A percentile compares a stretch with the other conserved stretches of the same genome.
These are phyloP conservation scores for Murraya paniculata DNA, from an alignment of 345 rosid genomes.

Conservation along the genomic window DNA sequence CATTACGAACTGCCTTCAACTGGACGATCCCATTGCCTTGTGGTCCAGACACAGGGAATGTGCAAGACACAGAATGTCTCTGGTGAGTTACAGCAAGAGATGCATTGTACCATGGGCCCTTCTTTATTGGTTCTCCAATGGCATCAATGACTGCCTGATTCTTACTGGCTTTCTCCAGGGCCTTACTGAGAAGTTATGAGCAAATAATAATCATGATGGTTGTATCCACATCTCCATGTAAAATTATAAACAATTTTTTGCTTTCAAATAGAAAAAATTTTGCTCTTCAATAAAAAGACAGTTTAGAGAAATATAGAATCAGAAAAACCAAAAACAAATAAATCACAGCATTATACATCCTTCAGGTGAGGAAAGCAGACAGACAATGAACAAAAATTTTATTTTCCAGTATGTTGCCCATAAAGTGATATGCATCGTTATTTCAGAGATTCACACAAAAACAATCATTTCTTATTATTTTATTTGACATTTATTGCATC, in stretches of 20 bases:
- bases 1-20: constrained; percentile 80
- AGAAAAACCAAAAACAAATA: not conserved
- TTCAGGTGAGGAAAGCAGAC: not conserved
- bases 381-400: not conserved
- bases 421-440: not conserved
- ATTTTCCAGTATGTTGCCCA: not conserved
- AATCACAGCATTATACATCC: not conserved
- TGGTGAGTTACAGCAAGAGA: constrained; percentile 91
- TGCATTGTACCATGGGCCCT: constrained; percentile 97
- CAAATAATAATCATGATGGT: not conserved
- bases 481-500: not conserved
- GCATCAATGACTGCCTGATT: constrained; percentile 68
- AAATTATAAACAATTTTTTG: not conserved
- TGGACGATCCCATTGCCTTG: constrained; percentile 69
- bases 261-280: not conserved
- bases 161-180: constrained; percentile 79
- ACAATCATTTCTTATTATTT: not conserved
- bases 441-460: not conserved
- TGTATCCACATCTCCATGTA: not conserved
- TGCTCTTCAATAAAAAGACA: not conserved
- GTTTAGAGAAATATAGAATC: not conserved
- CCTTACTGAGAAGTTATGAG: constrained; percentile 56
- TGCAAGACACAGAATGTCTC: constrained; percentile 85
- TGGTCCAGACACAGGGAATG: constrained; percentile 88
- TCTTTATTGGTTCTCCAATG: constrained; percentile 84